Conservation (phyloP, 2,329 filamentous ascomycete genomes). For the Furcasterigmium sp. region DNA sequence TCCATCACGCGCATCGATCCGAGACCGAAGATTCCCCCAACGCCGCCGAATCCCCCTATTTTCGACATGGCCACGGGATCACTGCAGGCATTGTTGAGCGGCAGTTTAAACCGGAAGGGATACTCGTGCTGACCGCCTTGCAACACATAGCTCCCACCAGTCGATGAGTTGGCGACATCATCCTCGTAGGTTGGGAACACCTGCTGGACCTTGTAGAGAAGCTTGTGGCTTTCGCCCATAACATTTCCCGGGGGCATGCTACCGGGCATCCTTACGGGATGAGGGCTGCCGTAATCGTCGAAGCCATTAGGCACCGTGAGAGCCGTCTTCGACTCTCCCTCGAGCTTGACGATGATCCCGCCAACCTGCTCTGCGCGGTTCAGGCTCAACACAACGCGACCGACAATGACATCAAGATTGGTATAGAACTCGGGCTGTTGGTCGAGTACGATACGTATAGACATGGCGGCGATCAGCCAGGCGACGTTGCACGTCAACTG, state of each 20-base stretch:
- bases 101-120: slow-evolving; percentile 72
- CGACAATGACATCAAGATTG: slow-evolving; percentile 69
- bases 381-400: slow-evolving; percentile 51
- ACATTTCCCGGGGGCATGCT: slow-evolving; percentile 35
- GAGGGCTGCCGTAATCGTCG: slow-evolving; percentile 14
- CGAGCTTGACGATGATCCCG: slow-evolving; percentile 75
- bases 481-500: too few species aligned
- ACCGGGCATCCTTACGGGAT: slow-evolving; percentile 20
- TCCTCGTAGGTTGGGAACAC: slow-evolving; percentile 61
- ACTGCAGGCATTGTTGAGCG: slow-evolving; percentile 70
- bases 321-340: slow-evolving; percentile 70
- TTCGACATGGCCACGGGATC: slow-evolving; percentile 46
- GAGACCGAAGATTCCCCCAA: slow-evolving; percentile 45
- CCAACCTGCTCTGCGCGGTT: slow-evolving; percentile 65
- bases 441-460: slow-evolving; percentile 62
- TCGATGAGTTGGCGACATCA: slow-evolving; percentile 31
- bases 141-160: slow-evolving; percentile 47
- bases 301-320: slow-evolving; percentile 46
- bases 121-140: slow-evolving; percentile 69
- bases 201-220: slow-evolving; percentile 68
- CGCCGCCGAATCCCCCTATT: slow-evolving; percentile 46
- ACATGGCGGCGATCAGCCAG: slow-evolving; percentile 54
- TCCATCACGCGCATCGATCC: slow-evolving; percentile 56
- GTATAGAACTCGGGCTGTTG: slow-evolving; percentile 68
- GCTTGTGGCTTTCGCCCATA: slow-evolving; percentile 60